Base-by-base conservation (phyloP, 2,329 filamentous ascomycete genomes). In the Claviceps sp. region DNA sequence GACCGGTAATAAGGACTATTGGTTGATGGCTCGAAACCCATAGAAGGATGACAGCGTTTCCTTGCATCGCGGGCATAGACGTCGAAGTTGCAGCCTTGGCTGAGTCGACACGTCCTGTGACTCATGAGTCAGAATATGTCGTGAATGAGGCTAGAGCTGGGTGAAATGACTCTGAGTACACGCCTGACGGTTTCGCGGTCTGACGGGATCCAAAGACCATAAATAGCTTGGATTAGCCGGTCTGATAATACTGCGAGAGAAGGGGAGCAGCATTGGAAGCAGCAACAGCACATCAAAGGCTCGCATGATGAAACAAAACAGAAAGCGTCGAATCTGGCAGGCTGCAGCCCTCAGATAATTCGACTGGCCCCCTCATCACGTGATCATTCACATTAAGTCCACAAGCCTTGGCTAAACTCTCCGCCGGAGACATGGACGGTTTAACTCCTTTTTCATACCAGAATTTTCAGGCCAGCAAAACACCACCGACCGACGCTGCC, bases 381-480 rank as follows among this genome's bases (percentile, higher is more conserved):
- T 55, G 53, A 55, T 19, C 5, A 1, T 2, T 14, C 17, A 30
- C 40, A 34, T 45, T 44, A 10, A 50, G 41, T 47, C 14, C 37
- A 34, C 43, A 54, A 41, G 53, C 53, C 30, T 34, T 54, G 53
- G 53, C 53, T 22, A 50, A 16, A 48, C 50, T 52, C 47, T 48
- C 54, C 48, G 51, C 54, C n/a, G 45, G 47, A 46, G 54, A 51
- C 37, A 42, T 42, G 14, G 46, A 50, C 22, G 51, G 48, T 17
- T 53, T 50, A 38, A 49, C 54, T 58, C 56, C 55, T 60, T 60
- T 54, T 60, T 60, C 58, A 57, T 55, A 59, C 59, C 58, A 57
- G 48, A 61, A 55, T 60, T 61, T 60, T 57, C 58, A 61, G 59
- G 58, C 59, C 57, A 59, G 53, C 57, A 57, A 54, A 54, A 46